Conservation (phyloP, 2,329 filamentous ascomycete genomes). For the Tolypocladium cylindrosporum region DNA sequence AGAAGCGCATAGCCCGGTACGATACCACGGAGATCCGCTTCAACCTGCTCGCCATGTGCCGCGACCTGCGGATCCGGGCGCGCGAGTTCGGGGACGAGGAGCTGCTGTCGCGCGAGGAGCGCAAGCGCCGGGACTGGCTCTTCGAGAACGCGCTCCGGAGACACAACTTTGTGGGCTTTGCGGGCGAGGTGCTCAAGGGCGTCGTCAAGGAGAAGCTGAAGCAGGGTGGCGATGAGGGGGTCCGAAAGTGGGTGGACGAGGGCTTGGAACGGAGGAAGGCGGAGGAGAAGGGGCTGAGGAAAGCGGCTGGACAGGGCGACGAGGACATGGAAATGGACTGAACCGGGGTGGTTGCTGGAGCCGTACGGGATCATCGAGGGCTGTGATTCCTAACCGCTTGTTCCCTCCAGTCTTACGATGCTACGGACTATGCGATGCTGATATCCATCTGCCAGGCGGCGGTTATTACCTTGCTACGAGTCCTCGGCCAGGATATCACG, state of each 20-base stretch:
- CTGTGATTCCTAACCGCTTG: not conserved
- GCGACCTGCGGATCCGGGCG: constrained; percentile 69
- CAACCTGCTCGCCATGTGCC: constrained; percentile 87
- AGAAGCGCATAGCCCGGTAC: constrained; percentile 75
- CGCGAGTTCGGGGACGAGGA: constrained; percentile 76
- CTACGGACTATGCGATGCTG: not conserved
- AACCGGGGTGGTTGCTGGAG: not conserved
- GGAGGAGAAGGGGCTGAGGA: constrained; percentile 22
- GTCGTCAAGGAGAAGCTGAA: constrained; percentile 68
- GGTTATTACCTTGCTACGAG: not conserved
- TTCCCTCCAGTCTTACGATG: not conserved
- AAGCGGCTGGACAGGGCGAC: constrained; percentile 21
- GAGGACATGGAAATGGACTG: constrained; percentile 32
- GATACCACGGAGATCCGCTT: constrained; percentile 84
- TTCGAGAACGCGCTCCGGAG: constrained; percentile 89
- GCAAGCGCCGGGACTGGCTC: constrained; percentile 76
- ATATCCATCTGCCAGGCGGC: not conserved
- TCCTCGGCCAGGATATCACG: not conserved
- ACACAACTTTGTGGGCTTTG: constrained; percentile 96
- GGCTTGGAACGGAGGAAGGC: constrained; percentile 46
- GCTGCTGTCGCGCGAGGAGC: constrained; percentile 66
- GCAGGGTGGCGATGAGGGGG: constrained; percentile 52
- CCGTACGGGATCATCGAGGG: not conserved
- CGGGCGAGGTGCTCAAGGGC: constrained; percentile 79
- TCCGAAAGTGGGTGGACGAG: constrained; percentile 64